These are phyloP conservation scores for Pisolithus sp. DNA, from an alignment of 768 basidiomycete species.

Conservation along the genomic window DNA sequence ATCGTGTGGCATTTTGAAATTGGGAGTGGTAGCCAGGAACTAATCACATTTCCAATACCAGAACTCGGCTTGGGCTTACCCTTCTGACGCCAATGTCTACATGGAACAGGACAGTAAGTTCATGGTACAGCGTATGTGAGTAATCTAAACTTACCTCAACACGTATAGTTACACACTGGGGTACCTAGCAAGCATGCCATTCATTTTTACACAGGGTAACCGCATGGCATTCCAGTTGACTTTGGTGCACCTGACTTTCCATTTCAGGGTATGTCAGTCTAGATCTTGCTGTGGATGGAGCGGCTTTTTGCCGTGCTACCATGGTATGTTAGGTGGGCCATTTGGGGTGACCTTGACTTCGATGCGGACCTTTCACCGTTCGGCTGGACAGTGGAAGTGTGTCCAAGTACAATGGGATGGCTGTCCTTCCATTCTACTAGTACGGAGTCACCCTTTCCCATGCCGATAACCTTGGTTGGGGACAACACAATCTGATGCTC, in stretches of 20 bases:
- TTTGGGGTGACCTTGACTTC: slow-evolving; percentile 37
- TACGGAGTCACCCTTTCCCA: slow-evolving; percentile 30
- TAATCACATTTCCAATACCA: slow-evolving; percentile 32
- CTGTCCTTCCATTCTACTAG: slow-evolving; percentile 12
- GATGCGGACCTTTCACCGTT: slow-evolving; percentile 29
- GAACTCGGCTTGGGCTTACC: slow-evolving; percentile 29
- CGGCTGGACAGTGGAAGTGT: slow-evolving; percentile 29
- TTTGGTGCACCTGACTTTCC: slow-evolving; percentile 4
- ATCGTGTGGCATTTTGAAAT: slow-evolving; percentile 25
- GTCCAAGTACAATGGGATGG: slow-evolving; percentile 2
- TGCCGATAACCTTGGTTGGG: too few species aligned
- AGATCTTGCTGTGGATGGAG: background rate
- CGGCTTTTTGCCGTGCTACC: background rate
- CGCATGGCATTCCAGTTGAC: background rate
- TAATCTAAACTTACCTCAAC: too few species aligned
- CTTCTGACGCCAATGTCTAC: slow-evolving; percentile 30
- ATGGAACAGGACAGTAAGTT: slow-evolving; percentile 36
- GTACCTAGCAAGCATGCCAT: slow-evolving; percentile 25
- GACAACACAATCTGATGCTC: slow-evolving; percentile 29
- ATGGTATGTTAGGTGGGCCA: slow-evolving; percentile 29
- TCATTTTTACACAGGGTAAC: slow-evolving; percentile 36
- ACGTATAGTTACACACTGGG: slow-evolving; percentile 28
- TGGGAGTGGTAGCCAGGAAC: slow-evolving; percentile 9
- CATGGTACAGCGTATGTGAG: background rate
- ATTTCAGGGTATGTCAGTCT: slow-evolving; percentile 16